Conservation (phyloP, 148 eudicot genomes). For the Diospyros lotus region DNA sequence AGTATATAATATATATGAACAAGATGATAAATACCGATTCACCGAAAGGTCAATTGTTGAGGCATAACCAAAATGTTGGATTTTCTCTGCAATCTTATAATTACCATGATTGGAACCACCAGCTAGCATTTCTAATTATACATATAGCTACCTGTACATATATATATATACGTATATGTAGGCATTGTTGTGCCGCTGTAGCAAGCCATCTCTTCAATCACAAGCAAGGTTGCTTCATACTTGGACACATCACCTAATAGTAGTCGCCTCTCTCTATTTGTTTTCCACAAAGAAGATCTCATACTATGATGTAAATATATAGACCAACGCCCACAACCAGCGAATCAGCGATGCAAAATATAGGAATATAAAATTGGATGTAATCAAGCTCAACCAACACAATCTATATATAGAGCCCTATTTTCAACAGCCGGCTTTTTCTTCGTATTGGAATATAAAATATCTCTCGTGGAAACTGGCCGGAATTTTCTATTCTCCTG, state of each 20-base stretch:
- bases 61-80: not conserved
- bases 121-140: not conserved
- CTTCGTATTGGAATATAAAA: not conserved
- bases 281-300: too few species aligned
- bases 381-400: too few species aligned
- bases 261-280: too few species aligned
- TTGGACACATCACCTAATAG: not conserved
- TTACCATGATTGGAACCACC: not conserved
- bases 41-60: not conserved
- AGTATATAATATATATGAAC: not conserved
- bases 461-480: conserved; percentile 13
- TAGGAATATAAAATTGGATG: too few species aligned
- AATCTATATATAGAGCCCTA: not conserved
- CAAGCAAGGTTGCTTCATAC: not conserved
- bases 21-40: not conserved
- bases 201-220: not conserved
- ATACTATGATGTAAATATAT: too few species aligned
- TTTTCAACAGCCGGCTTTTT: conserved; percentile 36
- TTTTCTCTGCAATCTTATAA: not conserved
- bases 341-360: too few species aligned
- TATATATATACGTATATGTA: not conserved
- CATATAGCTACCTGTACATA: not conserved
- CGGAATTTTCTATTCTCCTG: conserved; percentile 19
- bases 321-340: too few species aligned
- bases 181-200: not conserved